Evolutionary conservation across 164 flowering plant genomes (phyloP).

Genomic region (Umbellularia californica): DNA sequence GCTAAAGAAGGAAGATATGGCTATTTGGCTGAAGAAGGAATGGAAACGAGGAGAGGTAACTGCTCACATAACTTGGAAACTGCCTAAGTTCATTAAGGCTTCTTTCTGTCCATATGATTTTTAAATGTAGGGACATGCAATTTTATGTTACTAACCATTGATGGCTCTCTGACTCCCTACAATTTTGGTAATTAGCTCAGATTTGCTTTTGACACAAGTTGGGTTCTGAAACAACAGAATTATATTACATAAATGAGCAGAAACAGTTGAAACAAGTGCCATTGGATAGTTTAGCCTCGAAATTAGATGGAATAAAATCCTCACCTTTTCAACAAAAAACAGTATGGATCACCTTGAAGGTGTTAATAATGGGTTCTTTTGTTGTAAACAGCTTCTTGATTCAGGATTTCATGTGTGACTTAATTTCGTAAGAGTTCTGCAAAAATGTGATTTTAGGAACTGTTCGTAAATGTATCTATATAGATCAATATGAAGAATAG

Average conservation of each 20-base stretch:
- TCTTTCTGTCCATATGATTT: not conserved
- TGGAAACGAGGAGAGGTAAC: slow-evolving; percentile 84
- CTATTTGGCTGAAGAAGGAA: slow-evolving; percentile 61
- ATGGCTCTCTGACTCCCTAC: not conserved
- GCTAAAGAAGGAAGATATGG: slow-evolving; percentile 47
- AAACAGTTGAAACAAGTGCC: not conserved
- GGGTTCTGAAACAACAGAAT: not conserved
- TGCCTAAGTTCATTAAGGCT: not conserved
- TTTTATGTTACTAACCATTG: not conserved
- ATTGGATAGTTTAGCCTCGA: too few relatives aligned
- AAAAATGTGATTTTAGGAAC: too few relatives aligned
- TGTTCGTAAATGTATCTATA: too few relatives aligned
- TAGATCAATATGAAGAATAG: too few relatives aligned
- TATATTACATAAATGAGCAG: not conserved
- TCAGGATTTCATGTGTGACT: too few relatives aligned
- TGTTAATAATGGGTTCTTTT: too few relatives aligned
- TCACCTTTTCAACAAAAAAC: not conserved
- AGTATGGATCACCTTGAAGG: too few relatives aligned
- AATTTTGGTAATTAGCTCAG: not conserved
- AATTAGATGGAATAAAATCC: not conserved
- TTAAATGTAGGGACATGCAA: not conserved
- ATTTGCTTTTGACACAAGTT: not conserved
- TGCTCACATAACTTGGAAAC: not conserved
- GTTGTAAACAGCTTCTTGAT: too few relatives aligned
- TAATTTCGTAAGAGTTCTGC: too few relatives aligned